phyloP scores from a whole-genome alignment of 805 yeast species.

The Candida sanyiensis region DNA sequence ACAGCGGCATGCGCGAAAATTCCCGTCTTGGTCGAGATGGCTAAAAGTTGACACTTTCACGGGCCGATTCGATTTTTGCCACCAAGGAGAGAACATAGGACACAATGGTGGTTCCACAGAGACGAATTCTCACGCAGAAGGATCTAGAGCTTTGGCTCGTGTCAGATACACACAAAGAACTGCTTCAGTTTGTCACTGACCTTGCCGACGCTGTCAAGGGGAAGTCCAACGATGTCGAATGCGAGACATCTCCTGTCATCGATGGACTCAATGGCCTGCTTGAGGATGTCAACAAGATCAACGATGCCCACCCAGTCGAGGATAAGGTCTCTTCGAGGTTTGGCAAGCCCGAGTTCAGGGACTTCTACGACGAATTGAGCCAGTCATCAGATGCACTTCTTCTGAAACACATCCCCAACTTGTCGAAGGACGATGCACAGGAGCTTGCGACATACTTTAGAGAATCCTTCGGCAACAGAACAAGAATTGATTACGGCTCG shows the following conservation, averaged over 20 bases:
- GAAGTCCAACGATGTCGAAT: constrained; percentile 44
- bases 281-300: constrained; percentile 37
- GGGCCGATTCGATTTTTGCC: neutral
- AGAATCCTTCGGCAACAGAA: constrained; percentile 79
- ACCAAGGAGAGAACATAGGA: neutral
- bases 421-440: constrained; percentile 14
- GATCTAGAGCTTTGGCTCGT: constrained; percentile 61
- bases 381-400: constrained; percentile 21
- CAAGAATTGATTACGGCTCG: constrained; percentile 92
- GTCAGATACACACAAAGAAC: constrained; percentile 42
- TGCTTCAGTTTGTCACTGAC: constrained; percentile 49
- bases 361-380: constrained; percentile 65
- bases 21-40: neutral
- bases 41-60: neutral
- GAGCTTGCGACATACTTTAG: constrained; percentile 56
- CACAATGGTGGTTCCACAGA: constrained; percentile 26
- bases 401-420: constrained; percentile 10
- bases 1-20: neutral
- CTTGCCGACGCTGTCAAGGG: constrained; percentile 67
- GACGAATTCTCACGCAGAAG: constrained; percentile 46
- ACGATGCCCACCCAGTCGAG: constrained; percentile 61
- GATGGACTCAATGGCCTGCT: constrained; percentile 36
- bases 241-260: constrained; percentile 32
- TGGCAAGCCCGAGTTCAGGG: constrained; percentile 86
- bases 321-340: constrained; percentile 69